These are phyloP conservation scores for Triglochin maritima DNA, from an alignment of 106 monocot genomes.

Conservation along the genomic window DNA sequence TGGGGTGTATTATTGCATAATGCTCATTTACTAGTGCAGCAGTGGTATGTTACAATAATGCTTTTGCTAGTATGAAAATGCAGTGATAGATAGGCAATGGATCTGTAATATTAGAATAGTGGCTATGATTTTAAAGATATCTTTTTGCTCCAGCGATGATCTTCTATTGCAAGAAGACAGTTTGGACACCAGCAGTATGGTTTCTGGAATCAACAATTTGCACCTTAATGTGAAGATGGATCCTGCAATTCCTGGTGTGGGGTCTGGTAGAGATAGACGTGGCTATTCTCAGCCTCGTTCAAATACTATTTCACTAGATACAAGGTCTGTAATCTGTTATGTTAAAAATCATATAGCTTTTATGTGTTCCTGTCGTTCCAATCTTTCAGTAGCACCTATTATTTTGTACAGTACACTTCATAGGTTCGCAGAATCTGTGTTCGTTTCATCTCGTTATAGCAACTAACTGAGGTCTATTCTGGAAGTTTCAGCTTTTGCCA, in stretches of 20 bases:
- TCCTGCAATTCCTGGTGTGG: conserved; percentile 14
- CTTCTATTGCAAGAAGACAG: conserved; percentile 81
- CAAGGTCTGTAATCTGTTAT: conserved; percentile 26
- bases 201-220: conserved; percentile 25
- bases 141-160: conserved; percentile 8
- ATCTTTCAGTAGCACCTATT: neutral
- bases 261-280: conserved; percentile 19
- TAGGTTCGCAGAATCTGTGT: no score
- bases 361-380: neutral
- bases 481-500: no score
- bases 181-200: conserved; percentile 28
- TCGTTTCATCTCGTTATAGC: no score
- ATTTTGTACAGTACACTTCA: no score
- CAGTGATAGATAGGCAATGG: neutral
- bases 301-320: conserved; percentile 9
- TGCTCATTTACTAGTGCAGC: no score
- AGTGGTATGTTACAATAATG: no score
- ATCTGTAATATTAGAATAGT: neutral
- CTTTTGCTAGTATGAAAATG: no score
- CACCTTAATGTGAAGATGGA: conserved; percentile 18
- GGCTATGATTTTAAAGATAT: neutral
- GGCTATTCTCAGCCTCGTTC: conserved; percentile 19
- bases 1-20: no score
- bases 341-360: neutral
- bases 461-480: no score